Conservation (phyloP, 345 rosid species). For the Erysimum cheiranthoides region DNA sequence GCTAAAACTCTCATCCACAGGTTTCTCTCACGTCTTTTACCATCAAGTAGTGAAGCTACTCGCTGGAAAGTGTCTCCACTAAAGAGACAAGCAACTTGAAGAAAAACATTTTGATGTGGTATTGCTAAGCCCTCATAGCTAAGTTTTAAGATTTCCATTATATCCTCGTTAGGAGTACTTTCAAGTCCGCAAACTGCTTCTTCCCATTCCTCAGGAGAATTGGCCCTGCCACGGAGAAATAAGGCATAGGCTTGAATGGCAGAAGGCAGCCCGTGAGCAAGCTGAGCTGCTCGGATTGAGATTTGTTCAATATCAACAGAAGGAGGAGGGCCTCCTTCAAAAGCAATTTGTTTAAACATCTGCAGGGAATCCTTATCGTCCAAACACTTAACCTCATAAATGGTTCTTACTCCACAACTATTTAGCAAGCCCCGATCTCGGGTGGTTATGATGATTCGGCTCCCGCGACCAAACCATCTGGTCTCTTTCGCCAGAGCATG, state of each 20-base stretch:
- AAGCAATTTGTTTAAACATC: constrained; percentile 30
- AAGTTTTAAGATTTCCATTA: constrained; percentile 12
- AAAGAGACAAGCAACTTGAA: constrained; percentile 39
- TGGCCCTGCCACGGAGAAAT: not conserved
- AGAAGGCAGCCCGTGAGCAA: constrained; percentile 45
- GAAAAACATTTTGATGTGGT: not conserved
- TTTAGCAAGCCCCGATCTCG: constrained; percentile 32
- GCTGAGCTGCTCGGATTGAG: constrained; percentile 13
- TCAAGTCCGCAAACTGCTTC: constrained; percentile 19
- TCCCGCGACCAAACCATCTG: constrained; percentile 28
- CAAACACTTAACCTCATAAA: constrained; percentile 28
- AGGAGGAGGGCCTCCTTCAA: not conserved
- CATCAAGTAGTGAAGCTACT: not conserved
- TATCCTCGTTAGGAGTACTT: not conserved
- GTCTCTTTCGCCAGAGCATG: constrained; percentile 1
- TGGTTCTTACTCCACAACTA: not conserved
- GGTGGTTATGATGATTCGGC: constrained; percentile 30
- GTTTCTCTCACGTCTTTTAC: not conserved
- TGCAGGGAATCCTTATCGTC: constrained; percentile 5
- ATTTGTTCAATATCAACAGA: constrained; percentile 8
- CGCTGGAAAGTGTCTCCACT: constrained; percentile 22
- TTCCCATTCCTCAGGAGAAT: constrained; percentile 30
- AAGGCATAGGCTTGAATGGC: constrained; percentile 43
- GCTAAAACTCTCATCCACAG: constrained; percentile 17
- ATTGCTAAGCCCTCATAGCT: constrained; percentile 11